These are phyloP conservation scores for Leccinum subatratum DNA, from an alignment of 1,284 basidiomycete genomes.

Conservation along the genomic window DNA sequence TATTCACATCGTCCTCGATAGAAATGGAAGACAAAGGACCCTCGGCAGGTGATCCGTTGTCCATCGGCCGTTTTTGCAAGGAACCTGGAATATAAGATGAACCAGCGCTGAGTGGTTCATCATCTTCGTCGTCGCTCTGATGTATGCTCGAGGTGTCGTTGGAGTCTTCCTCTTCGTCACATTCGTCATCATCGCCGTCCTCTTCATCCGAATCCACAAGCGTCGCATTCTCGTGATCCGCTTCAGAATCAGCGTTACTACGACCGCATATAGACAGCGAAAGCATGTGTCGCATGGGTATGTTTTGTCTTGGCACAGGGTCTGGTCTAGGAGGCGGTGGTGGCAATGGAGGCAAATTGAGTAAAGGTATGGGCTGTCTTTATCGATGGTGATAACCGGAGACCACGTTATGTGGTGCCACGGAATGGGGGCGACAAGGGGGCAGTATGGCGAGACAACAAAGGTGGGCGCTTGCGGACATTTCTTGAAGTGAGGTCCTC, in stretches of 20 bases:
- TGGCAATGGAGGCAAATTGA: constrained; percentile 25
- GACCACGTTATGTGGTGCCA: constrained; percentile 26
- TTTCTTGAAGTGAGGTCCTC: constrained; percentile 3
- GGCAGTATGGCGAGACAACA: constrained; percentile 12
- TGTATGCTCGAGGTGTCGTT: constrained; percentile 28
- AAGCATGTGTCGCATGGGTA: constrained; percentile 45
- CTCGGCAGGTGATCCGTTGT: constrained; percentile 6
- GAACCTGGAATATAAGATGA: constrained; percentile 18
- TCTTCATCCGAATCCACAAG: constrained; percentile 38
- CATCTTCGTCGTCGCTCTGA: constrained; percentile 35
- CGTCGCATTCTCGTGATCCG: constrained; percentile 37
- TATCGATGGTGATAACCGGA: constrained; percentile 32
- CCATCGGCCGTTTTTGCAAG: constrained; percentile 18
- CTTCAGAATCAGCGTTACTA: constrained; percentile 32
- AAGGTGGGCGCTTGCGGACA: constrained; percentile 6
- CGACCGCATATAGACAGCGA: constrained; percentile 46
- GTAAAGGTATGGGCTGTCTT: constrained; percentile 30
- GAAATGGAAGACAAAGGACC: constrained; percentile 9
- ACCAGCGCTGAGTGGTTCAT: constrained; percentile 20
- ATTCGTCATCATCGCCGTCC: constrained; percentile 27
- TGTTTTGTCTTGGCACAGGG: constrained; percentile 19
- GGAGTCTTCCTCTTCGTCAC: constrained; percentile 31
- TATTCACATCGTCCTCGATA: constrained; percentile 6
- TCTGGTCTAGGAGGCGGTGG: constrained; percentile 18
- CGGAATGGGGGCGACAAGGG: constrained; percentile 25